Evolutionary conservation across 495 filamentous ascomycete species (phyloP), one percentile per base, ranked within the genome.

Genomic region (Penicillium odoratum): DNA sequence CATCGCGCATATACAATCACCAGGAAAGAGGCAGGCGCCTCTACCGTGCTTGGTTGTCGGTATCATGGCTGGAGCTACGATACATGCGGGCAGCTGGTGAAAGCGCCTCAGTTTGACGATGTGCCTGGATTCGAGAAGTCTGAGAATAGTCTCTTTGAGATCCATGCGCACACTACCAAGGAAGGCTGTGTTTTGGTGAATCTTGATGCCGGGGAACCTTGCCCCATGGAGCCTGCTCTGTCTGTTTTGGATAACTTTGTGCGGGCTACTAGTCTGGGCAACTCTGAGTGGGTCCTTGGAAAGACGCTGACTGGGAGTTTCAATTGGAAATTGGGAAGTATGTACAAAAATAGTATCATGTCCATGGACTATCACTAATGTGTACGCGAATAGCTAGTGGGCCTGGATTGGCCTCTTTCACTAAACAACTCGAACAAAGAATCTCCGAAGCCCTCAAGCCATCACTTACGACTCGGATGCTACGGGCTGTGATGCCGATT

Each of bases 51-150:
- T 11, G 69, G 75, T 2, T 88, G 83, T 66, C 73, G 79, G 44
- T 88, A 86, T 59, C 85, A 88, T 65, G 83, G 84, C 26, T 88
- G 85, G 84, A 81, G 78, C 38, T 86, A 86, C 57, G 78, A 82
- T 53, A 74, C 77, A 5, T 74, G 66, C 43, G 83, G 85, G 16
- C 74, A 78, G 34, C 66, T 87, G 40, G 76, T 83, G 46, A 85
- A 85, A 65, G 83, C 85, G 3, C 83, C 85, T 2, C 74, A 80
- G 31, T 88, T 84, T 51, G 76, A 85, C 18, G 71, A 74, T 11
- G 60, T 85, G 4, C 64, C 71, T 15, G 82, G 78, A 16, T 87
- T 88, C 62, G 78, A 85, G 45, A 85, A 78, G 58, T 64, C 63
- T 5, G 60, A 78, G 56, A 84, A 85, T 45, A 68, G 76, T 6